A percentile compares a stretch with the other conserved stretches of the same genome.
Evolutionary conservation across 2,329 filamentous ascomycete genomes (phyloP).

Genomic region (Colletotrichum orbiculare): DNA sequence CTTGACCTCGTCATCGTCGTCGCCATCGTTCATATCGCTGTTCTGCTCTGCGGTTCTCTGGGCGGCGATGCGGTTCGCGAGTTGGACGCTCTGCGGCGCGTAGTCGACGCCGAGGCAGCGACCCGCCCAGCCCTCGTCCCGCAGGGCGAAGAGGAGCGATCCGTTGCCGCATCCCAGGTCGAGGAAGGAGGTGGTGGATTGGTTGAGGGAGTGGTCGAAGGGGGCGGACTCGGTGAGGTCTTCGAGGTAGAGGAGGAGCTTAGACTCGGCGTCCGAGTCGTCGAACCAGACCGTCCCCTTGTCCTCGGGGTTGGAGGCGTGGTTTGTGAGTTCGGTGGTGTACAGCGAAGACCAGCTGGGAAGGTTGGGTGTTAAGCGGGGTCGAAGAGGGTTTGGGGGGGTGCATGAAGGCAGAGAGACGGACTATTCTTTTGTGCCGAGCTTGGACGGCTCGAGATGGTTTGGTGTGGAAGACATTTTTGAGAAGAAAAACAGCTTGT

Average conservation of each 20-base stretch:
- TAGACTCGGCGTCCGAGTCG: constrained; percentile 87
- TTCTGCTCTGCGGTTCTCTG: constrained; percentile 37
- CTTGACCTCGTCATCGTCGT: constrained; percentile 38
- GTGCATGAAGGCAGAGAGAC: constrained; percentile 44
- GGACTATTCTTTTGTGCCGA: constrained; percentile 94
- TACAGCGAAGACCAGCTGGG: constrained; percentile 82
- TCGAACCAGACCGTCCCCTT: constrained; percentile 97
- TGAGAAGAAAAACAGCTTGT: too few species aligned
- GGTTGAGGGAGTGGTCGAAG: constrained; percentile 36
- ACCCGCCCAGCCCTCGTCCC: constrained; percentile 73
- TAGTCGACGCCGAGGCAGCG: constrained; percentile 91
- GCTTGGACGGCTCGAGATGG: constrained; percentile 78
- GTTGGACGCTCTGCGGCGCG: constrained; percentile 76
- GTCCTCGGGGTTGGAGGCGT: constrained; percentile 77
- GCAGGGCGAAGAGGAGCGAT: constrained; percentile 84
- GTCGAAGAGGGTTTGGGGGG: constrained; percentile 18
- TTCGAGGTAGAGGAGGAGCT: constrained; percentile 77
- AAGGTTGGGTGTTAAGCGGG: constrained; percentile 5
- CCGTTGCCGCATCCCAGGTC: constrained; percentile 97
- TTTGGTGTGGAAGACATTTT: constrained; percentile 57
- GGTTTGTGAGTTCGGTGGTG: constrained; percentile 75
- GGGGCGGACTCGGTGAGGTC: constrained; percentile 35
- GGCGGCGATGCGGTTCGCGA: constrained; percentile 73
- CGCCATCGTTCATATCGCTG: constrained; percentile 40
- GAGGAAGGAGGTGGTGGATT: constrained; percentile 67